Evolutionary conservation across 2,329 filamentous ascomycete species (phyloP), one percentile per base, ranked within the genome.

Genomic region (Fusarium sp.): DNA sequence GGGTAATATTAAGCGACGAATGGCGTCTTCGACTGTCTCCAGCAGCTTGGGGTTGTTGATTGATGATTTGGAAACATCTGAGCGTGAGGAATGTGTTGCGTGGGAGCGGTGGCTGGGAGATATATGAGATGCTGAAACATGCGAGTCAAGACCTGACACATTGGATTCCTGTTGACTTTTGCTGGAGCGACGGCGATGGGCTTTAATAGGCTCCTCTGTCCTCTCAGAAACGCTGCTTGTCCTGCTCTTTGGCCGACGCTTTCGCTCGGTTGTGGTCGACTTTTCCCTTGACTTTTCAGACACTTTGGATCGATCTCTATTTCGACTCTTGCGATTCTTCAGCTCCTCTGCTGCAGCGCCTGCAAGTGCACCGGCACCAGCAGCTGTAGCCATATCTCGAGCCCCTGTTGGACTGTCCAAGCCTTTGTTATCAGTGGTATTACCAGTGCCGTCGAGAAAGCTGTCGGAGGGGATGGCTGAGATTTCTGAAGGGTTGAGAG

Each of bases 31-130:
- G 5, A 98, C 95, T 0, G 94, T 96, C 75, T 96, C 93, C 3
- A 98, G 86, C 3, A 98, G 83, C 76, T 94, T 96, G 0, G 95
- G 95, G 75, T 98, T 97, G 81, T 97, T 97, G 78, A 97, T 93
- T 0, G 93, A 95, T 5, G 93, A 93, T 55, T 86, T 88, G 28
- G 87, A 88, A 24, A 80, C 79, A 9, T 80, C 81, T 1, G 85
- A 86, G 57, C 82, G 83, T 63, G 83, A 78, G 34, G 86, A 87
- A 75, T 87, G 83, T 65, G 86, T 83, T 69, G 88, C 86, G 60
- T 84, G 78, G 1, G 87, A 88, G 45, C 85, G 85, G 70, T 89
- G 86, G 75, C 84, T 88, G 34, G 84, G 81, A 8, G 85, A 81
- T 18, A 87, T 61, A 68, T 84, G 83, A 43, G 86, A 87, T 14